These are phyloP conservation scores for Xylaria polymorpha DNA, from an alignment of 2,329 filamentous ascomycete species.

Conservation along the genomic window DNA sequence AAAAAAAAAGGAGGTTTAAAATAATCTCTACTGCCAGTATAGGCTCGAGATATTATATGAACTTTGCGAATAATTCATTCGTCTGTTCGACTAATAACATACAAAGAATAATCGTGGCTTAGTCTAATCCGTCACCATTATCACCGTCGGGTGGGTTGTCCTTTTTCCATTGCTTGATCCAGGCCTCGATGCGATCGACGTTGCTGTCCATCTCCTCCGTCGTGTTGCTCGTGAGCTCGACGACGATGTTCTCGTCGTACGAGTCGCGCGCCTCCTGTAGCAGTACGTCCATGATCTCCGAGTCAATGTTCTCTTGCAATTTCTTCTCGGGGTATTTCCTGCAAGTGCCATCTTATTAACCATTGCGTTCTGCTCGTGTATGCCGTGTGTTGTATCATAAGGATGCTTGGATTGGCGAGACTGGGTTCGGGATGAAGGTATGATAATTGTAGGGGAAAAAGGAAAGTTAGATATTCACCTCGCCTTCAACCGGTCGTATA, in stretches of 20 bases:
- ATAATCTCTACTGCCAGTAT: not conserved
- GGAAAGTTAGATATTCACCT: conserved; percentile 61
- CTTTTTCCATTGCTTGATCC: conserved; percentile 85
- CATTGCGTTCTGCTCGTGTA: not conserved
- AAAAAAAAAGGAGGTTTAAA: no score
- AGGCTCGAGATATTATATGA: not conserved
- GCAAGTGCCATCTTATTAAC: conserved; percentile 3
- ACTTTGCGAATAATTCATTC: not conserved
- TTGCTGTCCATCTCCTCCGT: conserved; percentile 90
- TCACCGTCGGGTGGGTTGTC: conserved; percentile 62
- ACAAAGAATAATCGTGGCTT: not conserved
- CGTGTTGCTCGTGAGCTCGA: conserved; percentile 86
- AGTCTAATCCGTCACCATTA: conserved; percentile 23
- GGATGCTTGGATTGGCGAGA: not conserved
- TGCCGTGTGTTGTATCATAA: not conserved
- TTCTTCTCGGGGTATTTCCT: conserved; percentile 88
- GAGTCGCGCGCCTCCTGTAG: conserved; percentile 89
- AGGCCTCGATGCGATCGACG: conserved; percentile 82
- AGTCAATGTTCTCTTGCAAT: conserved; percentile 94
- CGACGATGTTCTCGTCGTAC: conserved; percentile 87
- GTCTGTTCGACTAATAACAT: not conserved
- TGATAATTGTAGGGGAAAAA: not conserved
- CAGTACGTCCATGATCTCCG: conserved; percentile 96
- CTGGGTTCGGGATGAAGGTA: not conserved
- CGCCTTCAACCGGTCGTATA: conserved; percentile 85